phyloP scores from a whole-genome alignment of 1,284 basidiomycete genomes.

The Phylloporus gajari region DNA sequence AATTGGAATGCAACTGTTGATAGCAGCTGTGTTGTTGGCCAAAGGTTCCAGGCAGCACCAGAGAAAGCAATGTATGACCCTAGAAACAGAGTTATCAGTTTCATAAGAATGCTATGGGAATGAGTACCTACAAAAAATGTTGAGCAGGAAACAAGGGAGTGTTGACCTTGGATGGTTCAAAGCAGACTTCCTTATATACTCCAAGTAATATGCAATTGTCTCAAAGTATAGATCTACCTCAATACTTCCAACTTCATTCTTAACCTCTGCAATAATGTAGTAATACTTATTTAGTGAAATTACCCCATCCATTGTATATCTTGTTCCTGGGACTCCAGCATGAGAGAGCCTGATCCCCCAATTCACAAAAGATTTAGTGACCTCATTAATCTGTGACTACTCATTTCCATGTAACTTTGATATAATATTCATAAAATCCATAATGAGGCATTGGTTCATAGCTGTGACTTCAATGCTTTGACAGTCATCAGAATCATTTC shows the following conservation, averaged over 20 bases:
- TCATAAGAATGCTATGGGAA: not conserved
- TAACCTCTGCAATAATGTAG: conserved; percentile 7
- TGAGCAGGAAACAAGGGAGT: conserved; percentile 19
- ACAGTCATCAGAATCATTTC: not conserved
- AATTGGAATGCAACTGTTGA: not conserved
- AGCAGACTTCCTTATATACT: conserved; percentile 7
- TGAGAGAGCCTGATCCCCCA: not conserved
- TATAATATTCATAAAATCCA: not conserved
- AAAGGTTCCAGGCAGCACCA: conserved; percentile 15
- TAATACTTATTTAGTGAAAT: not conserved
- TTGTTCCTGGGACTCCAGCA: not conserved
- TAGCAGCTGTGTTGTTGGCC: not conserved
- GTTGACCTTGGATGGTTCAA: not conserved
- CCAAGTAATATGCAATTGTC: conserved; percentile 23
- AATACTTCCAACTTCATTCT: not conserved
- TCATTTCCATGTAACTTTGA: not conserved
- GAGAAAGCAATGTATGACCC: conserved; percentile 10
- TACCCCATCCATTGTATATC: not conserved
- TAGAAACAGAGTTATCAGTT: not conserved
- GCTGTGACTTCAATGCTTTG: not conserved
- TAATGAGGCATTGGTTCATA: not conserved
- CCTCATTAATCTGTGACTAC: no score
- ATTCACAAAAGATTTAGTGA: not conserved
- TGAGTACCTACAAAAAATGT: conserved; percentile 10
- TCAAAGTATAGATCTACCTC: conserved; percentile 32